Base-by-base conservation (phyloP, 495 filamentous ascomycete genomes). In the Parathielavia appendiculata region DNA sequence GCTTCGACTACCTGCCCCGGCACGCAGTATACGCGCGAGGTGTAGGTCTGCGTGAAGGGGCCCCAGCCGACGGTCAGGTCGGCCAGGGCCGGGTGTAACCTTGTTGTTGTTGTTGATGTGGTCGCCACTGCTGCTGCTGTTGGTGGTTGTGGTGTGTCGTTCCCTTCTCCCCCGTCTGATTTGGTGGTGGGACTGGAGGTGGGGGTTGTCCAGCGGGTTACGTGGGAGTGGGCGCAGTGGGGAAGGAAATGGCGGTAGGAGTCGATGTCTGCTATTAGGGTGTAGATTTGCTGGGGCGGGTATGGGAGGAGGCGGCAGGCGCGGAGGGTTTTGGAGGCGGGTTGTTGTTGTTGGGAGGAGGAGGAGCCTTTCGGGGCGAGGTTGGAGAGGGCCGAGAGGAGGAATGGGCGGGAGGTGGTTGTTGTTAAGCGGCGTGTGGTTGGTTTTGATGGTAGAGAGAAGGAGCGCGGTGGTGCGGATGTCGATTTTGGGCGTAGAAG, bases 21-120 rank as follows among this genome's bases (percentile, higher is more conserved):
- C 10, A 90, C 75, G 71, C 93, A 97, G 70, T 84, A 83, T 5
- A 97, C 80, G 5, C 80, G 74, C 30, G 80, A 86, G 1, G 83
- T 85, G 78, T 95, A 97, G 4, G 79, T 82, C 71, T 97, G 92
- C 48, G 86, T 84, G 67, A 92, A 79, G 10, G 81, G 82, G 13
- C 87, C 88, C 81, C 88, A 98, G 54, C 92, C 92, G 32, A 96
- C 83, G 5, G 83, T 86, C 20, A 98, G 79, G 69, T 86, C 84
- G 1, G 90, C 93, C 65, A 83, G 83, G 20, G 81, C 78, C 0
- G 93, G 93, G 72, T 83, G 76, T 56, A 20, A 40, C 16, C n/a
- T 22, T 30, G 9, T 63, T 64, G 43, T 40, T 47, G 39, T 54
- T 53, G 48, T 26, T 49, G 43, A 32, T 23, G 41, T 65, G 13